phyloP scores from a whole-genome alignment of 176 grass and related monocot species.

The Oryza officinalis region DNA sequence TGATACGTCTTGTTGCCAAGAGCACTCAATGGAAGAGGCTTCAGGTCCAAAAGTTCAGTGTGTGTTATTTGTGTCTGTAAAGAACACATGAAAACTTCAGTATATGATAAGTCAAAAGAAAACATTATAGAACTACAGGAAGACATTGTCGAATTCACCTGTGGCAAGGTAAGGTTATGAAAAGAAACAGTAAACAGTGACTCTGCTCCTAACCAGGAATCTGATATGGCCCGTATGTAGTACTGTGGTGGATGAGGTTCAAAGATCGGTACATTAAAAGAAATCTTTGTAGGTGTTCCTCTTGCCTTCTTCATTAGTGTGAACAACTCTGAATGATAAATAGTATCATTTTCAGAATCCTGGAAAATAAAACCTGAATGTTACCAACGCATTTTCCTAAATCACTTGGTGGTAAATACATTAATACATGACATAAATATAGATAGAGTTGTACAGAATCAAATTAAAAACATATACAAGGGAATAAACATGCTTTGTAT shows the following conservation, averaged over 20 bases:
- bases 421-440: constrained; percentile 19
- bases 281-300: constrained; percentile 78
- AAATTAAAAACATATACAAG: constrained; percentile 13
- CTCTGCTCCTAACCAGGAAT: constrained; percentile 93
- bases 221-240: constrained; percentile 90
- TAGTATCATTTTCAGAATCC: constrained; percentile 99
- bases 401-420: constrained; percentile 2
- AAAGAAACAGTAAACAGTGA: constrained; percentile 92
- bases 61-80: constrained; percentile 90
- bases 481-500: neutral
- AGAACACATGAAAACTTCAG: constrained; percentile 30
- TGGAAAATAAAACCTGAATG: constrained; percentile 42
- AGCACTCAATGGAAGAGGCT: constrained; percentile 88
- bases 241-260: constrained; percentile 98
- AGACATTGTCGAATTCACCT: constrained; percentile 52
- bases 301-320: constrained; percentile 88
- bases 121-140: constrained; percentile 20
- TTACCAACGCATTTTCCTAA: constrained; percentile 12
- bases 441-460: neutral
- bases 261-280: constrained; percentile 95
- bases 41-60: constrained; percentile 94
- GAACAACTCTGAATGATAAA: constrained; percentile 93
- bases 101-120: constrained; percentile 2
- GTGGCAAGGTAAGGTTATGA: constrained; percentile 93
- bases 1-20: constrained; percentile 73